Conservation (phyloP, 1,139 yeast genomes). For the Blastobotrys buckinghamii region DNA sequence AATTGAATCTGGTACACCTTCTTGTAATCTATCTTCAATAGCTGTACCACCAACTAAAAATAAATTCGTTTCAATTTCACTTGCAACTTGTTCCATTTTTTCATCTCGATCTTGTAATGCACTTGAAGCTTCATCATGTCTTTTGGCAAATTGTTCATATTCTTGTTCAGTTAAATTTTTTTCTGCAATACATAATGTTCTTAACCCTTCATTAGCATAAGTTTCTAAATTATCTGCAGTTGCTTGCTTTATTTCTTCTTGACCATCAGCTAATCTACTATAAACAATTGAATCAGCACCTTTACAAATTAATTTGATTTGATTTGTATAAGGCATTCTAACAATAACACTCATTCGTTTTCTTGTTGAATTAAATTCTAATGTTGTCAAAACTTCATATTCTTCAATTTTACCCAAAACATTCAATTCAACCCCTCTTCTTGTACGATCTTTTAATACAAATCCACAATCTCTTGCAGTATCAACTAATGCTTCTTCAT, state of each 20-base stretch:
- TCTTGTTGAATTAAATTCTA: constrained; percentile 86
- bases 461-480: constrained; percentile 92
- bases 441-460: constrained; percentile 67
- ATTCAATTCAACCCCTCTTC: constrained; percentile 60
- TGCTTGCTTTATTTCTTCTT: constrained; percentile 42
- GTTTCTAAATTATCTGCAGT: constrained; percentile 83
- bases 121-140: constrained; percentile 65
- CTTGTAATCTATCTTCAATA: constrained; percentile 89
- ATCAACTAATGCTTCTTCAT: constrained; percentile 90
- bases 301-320: constrained; percentile 62
- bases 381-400: constrained; percentile 63
- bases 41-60: constrained; percentile 88
- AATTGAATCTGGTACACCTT: constrained; percentile 91
- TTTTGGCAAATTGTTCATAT: constrained; percentile 60
- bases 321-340: constrained; percentile 46
- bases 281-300: constrained; percentile 95
- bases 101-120: constrained; percentile 74
- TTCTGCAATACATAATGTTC: constrained; percentile 90
- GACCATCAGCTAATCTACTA: constrained; percentile 42
- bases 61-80: constrained; percentile 67
- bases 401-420: constrained; percentile 67
- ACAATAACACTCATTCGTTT: constrained; percentile 96
- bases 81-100: constrained; percentile 66
- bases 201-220: constrained; percentile 89
- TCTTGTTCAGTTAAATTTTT: constrained; percentile 57